Base-by-base conservation (phyloP, 1,139 yeast genomes). In the Yamadazyma dushanensis region DNA sequence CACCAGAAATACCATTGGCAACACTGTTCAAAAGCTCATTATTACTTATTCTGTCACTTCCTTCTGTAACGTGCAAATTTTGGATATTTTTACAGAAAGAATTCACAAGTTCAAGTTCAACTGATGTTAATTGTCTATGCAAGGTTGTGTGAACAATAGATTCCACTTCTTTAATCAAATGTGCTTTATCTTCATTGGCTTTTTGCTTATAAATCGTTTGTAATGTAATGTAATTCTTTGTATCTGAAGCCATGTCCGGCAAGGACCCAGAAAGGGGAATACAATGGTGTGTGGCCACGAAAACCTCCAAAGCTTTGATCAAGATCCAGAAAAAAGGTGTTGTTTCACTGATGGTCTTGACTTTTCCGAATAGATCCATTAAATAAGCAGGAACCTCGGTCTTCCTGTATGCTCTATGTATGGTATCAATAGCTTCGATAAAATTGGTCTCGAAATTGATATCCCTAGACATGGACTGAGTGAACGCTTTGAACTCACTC, bases 231-330 rank as follows among this genome's bases (percentile, higher is more conserved):
- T 84, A 92, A 36, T 70, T 70, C 10, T 60, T 60, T 0, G 96
- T 82, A 45, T 81, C 80, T 0, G 96, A 77, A 22, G 86, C 84
- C 97, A 92, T 90, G 56, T 90, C 97, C 0, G 96, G 96, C 9
- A 90, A 54, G 1, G 67, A 73, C 0, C 96, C 96, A 3, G 83
- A 70, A 3, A 88, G 62, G 0, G 97, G 97, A 15, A 57, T 52
- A 3, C 64, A 59, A n/a, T 64, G 58, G 40, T 66, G 59, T 4
- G 49, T 43, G 0, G 36, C 41, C 5, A 80, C 66, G 54, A 79
- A 90, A 4, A 48, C 45, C 23, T 70, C 61, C 34, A 90, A 61
- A 0, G 90, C 83, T 22, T 60, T 63, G 0, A 78, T 68, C 15
- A 81, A 67, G 2, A 75, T 55, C 94, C 95, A 84, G 48, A 88